phyloP scores from a whole-genome alignment of 208 protist genomes.

The Acanthamoeba healyi region DNA sequence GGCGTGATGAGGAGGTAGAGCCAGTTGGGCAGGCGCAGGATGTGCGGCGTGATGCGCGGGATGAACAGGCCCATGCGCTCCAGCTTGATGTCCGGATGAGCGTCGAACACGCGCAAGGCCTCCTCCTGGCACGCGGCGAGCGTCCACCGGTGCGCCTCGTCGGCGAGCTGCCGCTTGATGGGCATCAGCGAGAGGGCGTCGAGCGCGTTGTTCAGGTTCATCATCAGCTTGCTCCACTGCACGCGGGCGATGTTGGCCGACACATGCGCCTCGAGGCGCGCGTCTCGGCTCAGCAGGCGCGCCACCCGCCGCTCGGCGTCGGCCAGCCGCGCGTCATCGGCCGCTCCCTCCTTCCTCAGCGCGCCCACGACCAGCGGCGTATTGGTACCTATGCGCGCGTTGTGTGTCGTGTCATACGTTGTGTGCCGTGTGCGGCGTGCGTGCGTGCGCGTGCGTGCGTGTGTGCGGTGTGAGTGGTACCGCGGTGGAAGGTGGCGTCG shows the following conservation, averaged over 20 bases:
- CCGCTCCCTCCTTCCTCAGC: not conserved
- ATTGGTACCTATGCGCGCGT: constrained; percentile 18
- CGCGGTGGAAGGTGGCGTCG: constrained; percentile 11
- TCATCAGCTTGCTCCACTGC: constrained; percentile 45
- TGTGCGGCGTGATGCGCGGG: not conserved
- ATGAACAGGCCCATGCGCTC: constrained; percentile 3
- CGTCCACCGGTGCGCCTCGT: not conserved
- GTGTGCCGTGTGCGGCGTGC: not conserved
- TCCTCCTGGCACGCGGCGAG: not conserved
- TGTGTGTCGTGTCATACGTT: no score
- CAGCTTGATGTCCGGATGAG: not conserved
- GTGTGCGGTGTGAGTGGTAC: not conserved
- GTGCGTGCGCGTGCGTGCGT: not conserved
- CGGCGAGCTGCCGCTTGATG: not conserved
- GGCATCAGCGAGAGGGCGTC: not conserved
- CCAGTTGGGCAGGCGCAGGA: constrained; percentile 3
- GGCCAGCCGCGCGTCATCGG: not conserved
- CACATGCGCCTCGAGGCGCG: not conserved
- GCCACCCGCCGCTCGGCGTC: not conserved
- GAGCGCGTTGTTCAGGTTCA: constrained; percentile 41
- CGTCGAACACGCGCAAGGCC: constrained; percentile 10
- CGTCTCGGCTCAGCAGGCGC: not conserved
- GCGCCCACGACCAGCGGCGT: not conserved
- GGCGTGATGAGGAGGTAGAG: constrained; percentile 17
- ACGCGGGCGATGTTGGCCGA: not conserved